Conservation (phyloP, 148 eudicot species). For the Vaccinium myrtillus region DNA sequence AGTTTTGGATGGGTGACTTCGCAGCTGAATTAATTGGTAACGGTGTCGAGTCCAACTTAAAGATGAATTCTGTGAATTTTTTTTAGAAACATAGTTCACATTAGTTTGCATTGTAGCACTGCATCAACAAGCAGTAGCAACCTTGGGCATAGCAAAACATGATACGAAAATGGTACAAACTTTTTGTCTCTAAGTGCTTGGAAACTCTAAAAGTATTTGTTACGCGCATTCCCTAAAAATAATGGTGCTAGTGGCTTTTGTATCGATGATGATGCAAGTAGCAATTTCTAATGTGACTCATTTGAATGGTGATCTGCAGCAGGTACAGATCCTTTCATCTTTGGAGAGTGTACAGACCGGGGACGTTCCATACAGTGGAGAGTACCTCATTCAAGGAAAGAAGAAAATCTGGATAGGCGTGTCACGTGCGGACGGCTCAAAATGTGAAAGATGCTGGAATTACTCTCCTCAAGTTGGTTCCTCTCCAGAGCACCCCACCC, state of each 20-base stretch:
- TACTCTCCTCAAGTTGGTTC: constrained; percentile 79
- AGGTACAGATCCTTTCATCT: constrained; percentile 70
- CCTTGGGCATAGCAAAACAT: not conserved
- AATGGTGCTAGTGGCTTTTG: not conserved
- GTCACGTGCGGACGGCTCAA: constrained; percentile 82
- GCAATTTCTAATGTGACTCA: not conserved
- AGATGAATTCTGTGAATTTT: not conserved
- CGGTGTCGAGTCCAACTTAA: not conserved
- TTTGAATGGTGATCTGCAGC: constrained; percentile 25
- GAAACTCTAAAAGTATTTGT: not conserved
- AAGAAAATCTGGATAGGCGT: constrained; percentile 86
- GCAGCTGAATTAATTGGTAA: not conserved
- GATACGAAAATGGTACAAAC: not conserved
- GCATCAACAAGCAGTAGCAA: not conserved
- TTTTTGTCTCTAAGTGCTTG: not conserved
- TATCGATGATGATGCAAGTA: not conserved
- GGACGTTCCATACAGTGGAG: constrained; percentile 57
- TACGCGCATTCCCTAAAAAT: not conserved
- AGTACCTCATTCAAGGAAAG: constrained; percentile 51
- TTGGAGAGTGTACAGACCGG: constrained; percentile 31
- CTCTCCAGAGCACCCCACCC: constrained; percentile 72
- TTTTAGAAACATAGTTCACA: not conserved
- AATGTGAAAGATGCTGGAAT: constrained; percentile 98
- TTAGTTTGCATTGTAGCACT: not conserved
- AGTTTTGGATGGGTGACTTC: not conserved